A percentile compares a stretch with the other conserved stretches of the same genome.
These are phyloP conservation scores for Pythium coloratum DNA, from an alignment of 352 stramenopile genomes.

Conservation along the genomic window DNA sequence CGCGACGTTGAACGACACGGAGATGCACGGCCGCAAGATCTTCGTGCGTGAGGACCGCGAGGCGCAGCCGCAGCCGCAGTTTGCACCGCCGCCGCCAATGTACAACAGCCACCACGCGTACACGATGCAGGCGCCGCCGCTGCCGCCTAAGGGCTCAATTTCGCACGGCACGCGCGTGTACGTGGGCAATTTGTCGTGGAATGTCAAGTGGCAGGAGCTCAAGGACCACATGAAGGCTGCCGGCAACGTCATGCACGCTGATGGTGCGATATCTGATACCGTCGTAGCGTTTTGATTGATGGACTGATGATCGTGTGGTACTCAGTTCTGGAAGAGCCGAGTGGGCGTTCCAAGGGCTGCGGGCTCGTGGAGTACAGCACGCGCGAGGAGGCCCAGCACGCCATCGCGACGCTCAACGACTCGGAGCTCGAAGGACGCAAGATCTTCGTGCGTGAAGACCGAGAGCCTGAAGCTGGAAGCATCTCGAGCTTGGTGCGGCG, in stretches of 20 bases:
- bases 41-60: slow-evolving; percentile 95
- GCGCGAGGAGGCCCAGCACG: slow-evolving; percentile 72
- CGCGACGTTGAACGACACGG: slow-evolving; percentile 86
- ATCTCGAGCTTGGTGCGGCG: slow-evolving; percentile 65
- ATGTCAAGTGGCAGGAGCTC: slow-evolving; percentile 93
- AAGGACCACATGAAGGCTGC: slow-evolving; percentile 95
- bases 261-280: slow-evolving; percentile 38
- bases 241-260: slow-evolving; percentile 78
- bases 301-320: slow-evolving; percentile 5
- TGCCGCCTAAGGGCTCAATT: not conserved
- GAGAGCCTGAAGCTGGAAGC: slow-evolving; percentile 65
- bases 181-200: slow-evolving; percentile 92
- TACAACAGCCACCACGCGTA: not conserved
- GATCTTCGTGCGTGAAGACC: slow-evolving; percentile 89
- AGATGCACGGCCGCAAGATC: slow-evolving; percentile 91
- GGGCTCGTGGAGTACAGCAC: slow-evolving; percentile 74
- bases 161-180: slow-evolving; percentile 66
- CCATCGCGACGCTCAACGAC: slow-evolving; percentile 92
- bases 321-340: slow-evolving; percentile 73
- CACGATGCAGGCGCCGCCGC: not conserved
- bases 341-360: slow-evolving; percentile 90
- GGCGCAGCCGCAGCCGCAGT: slow-evolving; percentile 23
- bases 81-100: not conserved
- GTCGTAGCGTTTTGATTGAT: not conserved
- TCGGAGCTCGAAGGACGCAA: slow-evolving; percentile 90